A percentile compares a stretch with the other conserved stretches of the same genome.
Conservation (phyloP, 73 alveolate species). For the Paramecium octaurelia region DNA sequence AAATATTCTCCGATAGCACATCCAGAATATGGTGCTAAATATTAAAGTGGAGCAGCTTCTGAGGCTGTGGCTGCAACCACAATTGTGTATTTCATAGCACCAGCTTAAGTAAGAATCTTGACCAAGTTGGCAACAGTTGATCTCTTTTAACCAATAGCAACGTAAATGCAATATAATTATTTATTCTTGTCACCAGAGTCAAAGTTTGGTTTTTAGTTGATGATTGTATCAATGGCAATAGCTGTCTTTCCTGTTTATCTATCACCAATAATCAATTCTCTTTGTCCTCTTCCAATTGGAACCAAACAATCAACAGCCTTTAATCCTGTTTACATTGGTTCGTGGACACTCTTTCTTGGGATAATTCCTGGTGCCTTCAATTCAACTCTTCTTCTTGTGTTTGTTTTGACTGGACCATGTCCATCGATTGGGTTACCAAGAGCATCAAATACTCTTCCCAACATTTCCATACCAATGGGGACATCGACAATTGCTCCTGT, state of each 20-base stretch:
- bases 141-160: constrained; percentile 98
- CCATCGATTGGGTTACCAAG: constrained; percentile 95
- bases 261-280: constrained; percentile 97
- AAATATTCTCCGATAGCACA: constrained; percentile 97
- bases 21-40: constrained; percentile 98
- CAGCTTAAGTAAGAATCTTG: constrained; percentile 77
- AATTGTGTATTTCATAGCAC: constrained; percentile 88
- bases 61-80: constrained; percentile 97
- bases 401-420: constrained; percentile 84
- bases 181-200: constrained; percentile 75
- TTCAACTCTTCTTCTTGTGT: constrained; percentile 83
- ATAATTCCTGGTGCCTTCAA: constrained; percentile 97
- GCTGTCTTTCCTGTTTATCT: constrained; percentile 99
- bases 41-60: constrained; percentile 92
- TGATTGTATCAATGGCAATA: constrained; percentile 93
- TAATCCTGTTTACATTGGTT: constrained; percentile 97
- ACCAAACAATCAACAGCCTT: constrained; percentile 90
- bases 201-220: constrained; percentile 85
- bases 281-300: constrained; percentile 98
- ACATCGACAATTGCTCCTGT: constrained; percentile 94
- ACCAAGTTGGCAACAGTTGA: constrained; percentile 95
- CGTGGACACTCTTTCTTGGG: constrained; percentile 96
- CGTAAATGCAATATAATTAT: constrained; percentile 96
- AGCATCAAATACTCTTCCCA: constrained; percentile 92
- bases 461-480: constrained; percentile 92